Conservation (phyloP, 441 rosid genomes). For the Populus hybrid region DNA sequence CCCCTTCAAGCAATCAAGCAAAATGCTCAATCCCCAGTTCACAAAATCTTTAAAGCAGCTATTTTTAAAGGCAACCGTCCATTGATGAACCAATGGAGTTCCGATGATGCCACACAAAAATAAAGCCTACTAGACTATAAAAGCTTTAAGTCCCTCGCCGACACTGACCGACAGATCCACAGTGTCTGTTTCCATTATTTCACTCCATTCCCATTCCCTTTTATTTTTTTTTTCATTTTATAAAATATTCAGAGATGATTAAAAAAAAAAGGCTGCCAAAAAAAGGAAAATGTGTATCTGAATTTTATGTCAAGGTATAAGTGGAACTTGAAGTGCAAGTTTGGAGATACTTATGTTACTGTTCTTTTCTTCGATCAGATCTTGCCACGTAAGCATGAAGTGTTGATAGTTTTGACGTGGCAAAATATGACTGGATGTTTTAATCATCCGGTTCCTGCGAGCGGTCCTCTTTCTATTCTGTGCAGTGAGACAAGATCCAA, state of each 20-base stretch:
- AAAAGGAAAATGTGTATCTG: neutral
- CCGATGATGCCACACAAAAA: neutral
- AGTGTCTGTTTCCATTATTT: slow-evolving; percentile 6
- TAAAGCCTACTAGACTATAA: neutral
- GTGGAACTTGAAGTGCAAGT: slow-evolving; percentile 1
- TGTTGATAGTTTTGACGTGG: neutral
- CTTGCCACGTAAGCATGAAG: neutral
- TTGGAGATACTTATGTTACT: neutral
- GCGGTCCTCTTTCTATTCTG: neutral
- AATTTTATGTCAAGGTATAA: neutral
- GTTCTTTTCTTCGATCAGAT: neutral
- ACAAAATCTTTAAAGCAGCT: neutral
- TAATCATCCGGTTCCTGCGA: neutral
- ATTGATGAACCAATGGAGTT: neutral
- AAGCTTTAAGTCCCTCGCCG: slow-evolving; percentile 20
- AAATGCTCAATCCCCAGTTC: neutral
- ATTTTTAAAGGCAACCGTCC: neutral
- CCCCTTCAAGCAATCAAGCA: slow-evolving; percentile 5
- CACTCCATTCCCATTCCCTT: neutral
- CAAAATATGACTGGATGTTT: neutral
- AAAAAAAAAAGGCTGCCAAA: neutral
- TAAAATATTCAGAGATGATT: neutral
- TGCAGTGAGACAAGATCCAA: slow-evolving; percentile 5
- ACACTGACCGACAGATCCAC: slow-evolving; percentile 25
- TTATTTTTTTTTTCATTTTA: neutral